Evolutionary conservation across 768 basidiomycete species (phyloP).

Genomic region (Suillus americanus): DNA sequence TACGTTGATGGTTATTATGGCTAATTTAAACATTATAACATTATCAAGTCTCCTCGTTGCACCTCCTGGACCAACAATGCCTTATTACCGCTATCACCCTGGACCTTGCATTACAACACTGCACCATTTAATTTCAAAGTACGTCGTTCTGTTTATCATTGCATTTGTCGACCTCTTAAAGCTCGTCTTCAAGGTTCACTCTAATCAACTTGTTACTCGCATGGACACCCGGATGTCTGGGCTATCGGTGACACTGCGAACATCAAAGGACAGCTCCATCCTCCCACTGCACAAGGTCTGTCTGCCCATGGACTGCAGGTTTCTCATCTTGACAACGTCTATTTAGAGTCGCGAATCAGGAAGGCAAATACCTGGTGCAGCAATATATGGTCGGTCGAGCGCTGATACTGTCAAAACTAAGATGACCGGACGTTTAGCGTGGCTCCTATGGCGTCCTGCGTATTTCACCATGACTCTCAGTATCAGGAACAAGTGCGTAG

Average conservation of each 20-base stretch:
- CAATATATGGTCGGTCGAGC: slow-evolving; percentile 68
- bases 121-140: too few relatives aligned
- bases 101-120: too few relatives aligned
- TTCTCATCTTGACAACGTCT: slow-evolving; percentile 11
- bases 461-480: slow-evolving; percentile 81
- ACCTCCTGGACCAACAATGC: too few relatives aligned
- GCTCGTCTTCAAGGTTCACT: too few relatives aligned
- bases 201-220: too few relatives aligned
- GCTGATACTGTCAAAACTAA: slow-evolving; percentile 50
- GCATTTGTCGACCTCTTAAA: too few relatives aligned
- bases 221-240: slow-evolving; percentile 55
- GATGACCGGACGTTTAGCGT: slow-evolving; percentile 67
- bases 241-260: slow-evolving; percentile 80
- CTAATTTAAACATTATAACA: too few relatives aligned
- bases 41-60: too few relatives aligned
- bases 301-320: slow-evolving; percentile 21
- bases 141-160: too few relatives aligned
- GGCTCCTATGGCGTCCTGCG: slow-evolving; percentile 79
- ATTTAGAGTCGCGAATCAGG: slow-evolving; percentile 68
- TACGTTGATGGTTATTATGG: too few relatives aligned
- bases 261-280: slow-evolving; percentile 56
- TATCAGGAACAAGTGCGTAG: slow-evolving; percentile 62
- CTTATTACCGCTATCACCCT: too few relatives aligned
- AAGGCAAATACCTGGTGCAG: slow-evolving; percentile 69
- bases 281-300: slow-evolving; percentile 83